Evolutionary conservation across 2,329 filamentous ascomycete species (phyloP), one percentile per base, ranked within the genome.

Genomic region (Colletotrichum sp.): DNA sequence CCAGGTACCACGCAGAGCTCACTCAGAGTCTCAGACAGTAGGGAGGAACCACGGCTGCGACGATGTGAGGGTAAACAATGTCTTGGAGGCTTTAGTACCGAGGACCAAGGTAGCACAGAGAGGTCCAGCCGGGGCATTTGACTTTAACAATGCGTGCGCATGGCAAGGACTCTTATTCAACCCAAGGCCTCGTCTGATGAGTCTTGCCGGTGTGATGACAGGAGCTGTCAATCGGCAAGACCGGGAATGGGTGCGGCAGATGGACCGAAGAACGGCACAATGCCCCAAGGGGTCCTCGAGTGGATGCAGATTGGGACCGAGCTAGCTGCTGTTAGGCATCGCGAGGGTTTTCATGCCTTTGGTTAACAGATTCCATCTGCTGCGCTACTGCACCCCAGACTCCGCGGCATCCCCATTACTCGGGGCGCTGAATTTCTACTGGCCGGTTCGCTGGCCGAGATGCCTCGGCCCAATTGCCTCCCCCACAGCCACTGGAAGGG

Each of bases 381-480:
- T 7, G 21, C 74, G 74, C 74, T 75, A 76, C 66, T 75, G 52
- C 32, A 75, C 74, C 74, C 74, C 74, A 71, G 66, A 71, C 60
- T 75, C 60, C 39, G 13, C 59, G 43, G 24, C 5, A 21, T 18
- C 71, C 60, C 64, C 69, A 39, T 48, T 67, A 18, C 68, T 72
- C 72, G 16, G 24, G 21, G 36, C 39, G 9, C 36, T 61, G 21
- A 16, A 12, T 7, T 57, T n/a, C 43, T 18, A 71, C 14, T 76
- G 71, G 74, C 67, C 55, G 52, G 10, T 32, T 55, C 60, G 16
- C 48, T 74, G 74, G 48, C 66, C 74, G 71, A 75, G 72, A 71
- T 76, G 74, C 74, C 74, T 75, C 74, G 74, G 74, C 36, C 74
- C 74, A 71, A 67, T 71, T 67, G 67, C 36, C n/a, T 43, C 26